phyloP scores from a whole-genome alignment of 306 rosid genomes.

The Casuarina glauca region DNA sequence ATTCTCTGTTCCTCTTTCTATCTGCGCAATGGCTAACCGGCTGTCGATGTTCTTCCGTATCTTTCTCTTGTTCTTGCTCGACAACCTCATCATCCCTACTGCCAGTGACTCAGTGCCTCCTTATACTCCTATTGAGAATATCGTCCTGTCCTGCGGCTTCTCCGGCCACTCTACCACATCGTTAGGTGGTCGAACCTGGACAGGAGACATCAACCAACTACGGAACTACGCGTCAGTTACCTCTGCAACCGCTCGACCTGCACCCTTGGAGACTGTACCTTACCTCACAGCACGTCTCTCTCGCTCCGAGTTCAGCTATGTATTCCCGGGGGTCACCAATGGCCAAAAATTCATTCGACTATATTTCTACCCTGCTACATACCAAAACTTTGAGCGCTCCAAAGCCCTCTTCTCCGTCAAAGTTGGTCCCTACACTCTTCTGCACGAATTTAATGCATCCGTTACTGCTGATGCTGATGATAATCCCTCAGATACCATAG shows the following conservation, averaged over 20 bases:
- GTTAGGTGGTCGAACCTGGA: rapidly evolving
- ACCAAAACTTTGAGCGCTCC: background rate
- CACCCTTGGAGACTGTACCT: background rate
- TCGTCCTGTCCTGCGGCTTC: background rate
- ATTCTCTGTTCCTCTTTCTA: background rate
- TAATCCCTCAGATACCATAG: rapidly evolving
- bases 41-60: background rate
- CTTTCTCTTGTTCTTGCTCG: background rate
- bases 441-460: background rate
- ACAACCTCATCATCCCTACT: background rate
- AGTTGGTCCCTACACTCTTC: background rate
- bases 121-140: background rate
- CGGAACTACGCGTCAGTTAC: background rate
- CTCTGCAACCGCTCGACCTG: background rate
- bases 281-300: background rate
- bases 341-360: background rate
- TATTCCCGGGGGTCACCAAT: background rate
- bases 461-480: background rate
- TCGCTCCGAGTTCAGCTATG: background rate
- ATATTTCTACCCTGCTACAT: background rate
- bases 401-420: slow-evolving; percentile 1
- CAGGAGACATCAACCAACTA: background rate
- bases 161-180: background rate
- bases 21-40: too few species aligned
- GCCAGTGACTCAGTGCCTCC: background rate